Evolutionary conservation across 768 basidiomycete species (phyloP).

Genomic region (Kwoniella bestiolae): DNA sequence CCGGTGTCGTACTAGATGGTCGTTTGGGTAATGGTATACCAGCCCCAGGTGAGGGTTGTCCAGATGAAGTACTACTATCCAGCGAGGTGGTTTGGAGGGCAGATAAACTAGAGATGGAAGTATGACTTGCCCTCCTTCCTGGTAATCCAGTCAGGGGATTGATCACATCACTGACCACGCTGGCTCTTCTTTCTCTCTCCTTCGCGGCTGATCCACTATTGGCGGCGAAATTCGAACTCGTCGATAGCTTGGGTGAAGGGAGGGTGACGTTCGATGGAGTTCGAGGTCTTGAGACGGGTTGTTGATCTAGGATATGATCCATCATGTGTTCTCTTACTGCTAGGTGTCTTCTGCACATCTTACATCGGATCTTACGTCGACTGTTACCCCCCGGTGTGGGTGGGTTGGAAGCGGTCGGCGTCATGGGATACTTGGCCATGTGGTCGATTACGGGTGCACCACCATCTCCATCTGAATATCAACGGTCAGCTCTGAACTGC

Average conservation of each 20-base stretch:
- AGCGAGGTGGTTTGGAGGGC: background rate
- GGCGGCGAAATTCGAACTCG: slow-evolving; percentile 6
- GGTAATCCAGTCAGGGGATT: slow-evolving; percentile 50
- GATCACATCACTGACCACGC: slow-evolving; percentile 46
- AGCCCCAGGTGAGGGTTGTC: slow-evolving; percentile 21
- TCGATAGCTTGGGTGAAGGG: slow-evolving; percentile 35
- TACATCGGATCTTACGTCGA: slow-evolving; percentile 78
- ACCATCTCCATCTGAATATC: slow-evolving; percentile 68
- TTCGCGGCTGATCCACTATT: background rate
- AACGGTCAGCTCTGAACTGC: background rate
- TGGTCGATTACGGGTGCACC: slow-evolving; percentile 68
- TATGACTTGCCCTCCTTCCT: slow-evolving; percentile 33
- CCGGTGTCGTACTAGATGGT: slow-evolving; percentile 26
- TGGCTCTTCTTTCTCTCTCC: slow-evolving; percentile 19
- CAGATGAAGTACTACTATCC: background rate
- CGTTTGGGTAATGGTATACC: slow-evolving; percentile 30
- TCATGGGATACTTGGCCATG: slow-evolving; percentile 74
- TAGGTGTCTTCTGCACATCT: slow-evolving; percentile 86
- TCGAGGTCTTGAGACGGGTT: slow-evolving; percentile 48
- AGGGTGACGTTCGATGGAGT: slow-evolving; percentile 48
- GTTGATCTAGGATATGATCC: slow-evolving; percentile 65
- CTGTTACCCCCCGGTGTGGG: slow-evolving; percentile 65
- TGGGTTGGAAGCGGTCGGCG: slow-evolving; percentile 67
- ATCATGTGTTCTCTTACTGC: slow-evolving; percentile 93
- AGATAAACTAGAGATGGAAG: slow-evolving; percentile 3